Evolutionary conservation across 1,284 basidiomycete genomes (phyloP).

Genomic region (Butyriboletus appendiculatus): DNA sequence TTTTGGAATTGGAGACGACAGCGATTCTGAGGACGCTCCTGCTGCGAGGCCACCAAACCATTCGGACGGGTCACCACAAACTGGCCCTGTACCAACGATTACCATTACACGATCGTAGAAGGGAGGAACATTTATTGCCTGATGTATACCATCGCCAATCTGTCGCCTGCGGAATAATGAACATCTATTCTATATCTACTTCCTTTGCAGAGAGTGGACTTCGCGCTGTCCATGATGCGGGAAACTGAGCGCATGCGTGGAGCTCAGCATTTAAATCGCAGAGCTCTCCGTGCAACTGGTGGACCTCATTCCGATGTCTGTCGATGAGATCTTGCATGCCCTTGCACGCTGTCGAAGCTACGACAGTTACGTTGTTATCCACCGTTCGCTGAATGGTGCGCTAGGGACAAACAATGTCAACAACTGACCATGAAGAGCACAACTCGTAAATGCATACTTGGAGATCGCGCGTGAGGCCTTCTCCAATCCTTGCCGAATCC

Average conservation of each 20-base stretch:
- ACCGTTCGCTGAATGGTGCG: slow-evolving; percentile 47
- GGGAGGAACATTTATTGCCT: slow-evolving; percentile 22
- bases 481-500: slow-evolving; percentile 69
- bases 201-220: not conserved
- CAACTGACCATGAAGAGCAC: not conserved
- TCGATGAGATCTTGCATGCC: slow-evolving; percentile 49
- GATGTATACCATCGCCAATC: slow-evolving; percentile 32
- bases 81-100: slow-evolving; percentile 26
- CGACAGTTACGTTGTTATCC: slow-evolving; percentile 44
- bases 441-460: slow-evolving; percentile 44
- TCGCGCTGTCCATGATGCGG: slow-evolving; percentile 7
- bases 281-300: slow-evolving; percentile 45
- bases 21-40: slow-evolving; percentile 17
- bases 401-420: slow-evolving; percentile 35
- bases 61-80: slow-evolving; percentile 1
- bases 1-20: slow-evolving; percentile 66
- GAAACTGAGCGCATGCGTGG: slow-evolving; percentile 25
- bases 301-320: slow-evolving; percentile 45
- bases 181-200: slow-evolving; percentile 20
- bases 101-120: slow-evolving; percentile 29
- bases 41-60: slow-evolving; percentile 9
- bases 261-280: slow-evolving; percentile 47
- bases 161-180: slow-evolving; percentile 1
- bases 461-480: slow-evolving; percentile 74
- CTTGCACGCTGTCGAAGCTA: slow-evolving; percentile 45